A percentile compares a stretch with the other conserved stretches of the same genome.
These are phyloP conservation scores for Huntiella moniliformis DNA, from an alignment of 2,329 filamentous ascomycete species.

Conservation along the genomic window DNA sequence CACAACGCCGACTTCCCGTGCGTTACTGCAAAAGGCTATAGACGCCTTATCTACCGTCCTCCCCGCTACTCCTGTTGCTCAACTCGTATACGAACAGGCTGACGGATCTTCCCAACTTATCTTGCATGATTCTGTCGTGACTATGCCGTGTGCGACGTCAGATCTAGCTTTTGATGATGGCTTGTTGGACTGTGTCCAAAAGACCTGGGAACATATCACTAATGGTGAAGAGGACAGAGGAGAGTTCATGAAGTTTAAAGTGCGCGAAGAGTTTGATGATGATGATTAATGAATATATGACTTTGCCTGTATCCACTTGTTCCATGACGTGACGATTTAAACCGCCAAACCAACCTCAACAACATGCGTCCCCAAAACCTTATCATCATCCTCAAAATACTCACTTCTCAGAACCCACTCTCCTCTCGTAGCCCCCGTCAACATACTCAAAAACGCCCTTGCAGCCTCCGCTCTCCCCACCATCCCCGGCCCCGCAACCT, in stretches of 20 bases:
- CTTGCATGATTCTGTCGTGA: constrained; percentile 26
- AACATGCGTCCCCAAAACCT: constrained; percentile 6
- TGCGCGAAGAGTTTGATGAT: constrained; percentile 43
- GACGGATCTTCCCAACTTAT: constrained; percentile 15
- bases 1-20: too few relatives aligned
- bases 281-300: constrained; percentile 30
- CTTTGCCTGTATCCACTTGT: neutral
- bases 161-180: constrained; percentile 60
- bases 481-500: constrained; percentile 41
- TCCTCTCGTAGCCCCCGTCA: constrained; percentile 50
- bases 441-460: constrained; percentile 57
- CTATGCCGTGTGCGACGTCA: constrained; percentile 38
- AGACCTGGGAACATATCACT: constrained; percentile 49
- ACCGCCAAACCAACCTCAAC: constrained; percentile 8
- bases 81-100: constrained; percentile 36
- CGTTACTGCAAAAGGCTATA: too few relatives aligned
- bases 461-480: constrained; percentile 44
- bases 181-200: constrained; percentile 44
- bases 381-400: constrained; percentile 16
- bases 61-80: constrained; percentile 25
- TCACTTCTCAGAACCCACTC: constrained; percentile 33
- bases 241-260: constrained; percentile 61
- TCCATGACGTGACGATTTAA: neutral
- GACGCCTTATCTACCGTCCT: constrained; percentile 1
- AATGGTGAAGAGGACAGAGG: constrained; percentile 25